Base-by-base conservation (phyloP, 208 protist species). In the Herpetomonas tarakana region DNA sequence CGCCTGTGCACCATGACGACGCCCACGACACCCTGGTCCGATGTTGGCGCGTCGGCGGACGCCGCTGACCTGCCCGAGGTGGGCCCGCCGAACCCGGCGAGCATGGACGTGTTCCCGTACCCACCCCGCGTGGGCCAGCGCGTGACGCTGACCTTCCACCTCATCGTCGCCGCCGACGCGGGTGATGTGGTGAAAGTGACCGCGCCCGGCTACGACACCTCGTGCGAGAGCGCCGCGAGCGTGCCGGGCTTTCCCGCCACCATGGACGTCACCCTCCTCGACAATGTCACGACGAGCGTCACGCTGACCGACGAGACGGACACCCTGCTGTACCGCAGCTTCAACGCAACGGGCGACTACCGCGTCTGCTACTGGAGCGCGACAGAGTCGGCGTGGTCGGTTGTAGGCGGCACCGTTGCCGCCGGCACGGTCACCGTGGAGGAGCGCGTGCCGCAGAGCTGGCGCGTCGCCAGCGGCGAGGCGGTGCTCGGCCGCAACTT, bases 331-430 rank as follows among this genome's bases (percentile, higher is more conserved):
- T 93, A 92, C 62, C 80, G 84, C 60, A 93, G 85, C 71, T 96
- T 96, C 78, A 81, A 76, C 61, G 28, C 46, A 1, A 66, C 63
- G 3, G 86, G 86, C 16, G 39, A 14, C 26, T 92, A 81, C 62
- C 72, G 71, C 3, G 83, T 92, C 46, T 96, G 91, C 73, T 96
- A 96, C 70, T 92, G 81, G 70, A 93, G 75, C 68, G 65, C 71
- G 2, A 45, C 39, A 39, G 87, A 92, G 64, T 49, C 31, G 24
- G 55, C 52, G 46, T 96, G 91, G 91, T 65, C 65, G 25, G 65
- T 88, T 18, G 88, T 87, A 11, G 91, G 91, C 24, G 87, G 91
- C 50, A 80, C 78, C 1, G 44, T 79, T 11, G 54, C 56, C 18
- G 62, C 68, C 19, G 74, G 76, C 39, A 80, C 71, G 25, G 11